Percentiles rank a stretch among this genome's conserved stretches.
Conservation (phyloP, 805 yeast species). For the Kodamaea sagamina region DNA sequence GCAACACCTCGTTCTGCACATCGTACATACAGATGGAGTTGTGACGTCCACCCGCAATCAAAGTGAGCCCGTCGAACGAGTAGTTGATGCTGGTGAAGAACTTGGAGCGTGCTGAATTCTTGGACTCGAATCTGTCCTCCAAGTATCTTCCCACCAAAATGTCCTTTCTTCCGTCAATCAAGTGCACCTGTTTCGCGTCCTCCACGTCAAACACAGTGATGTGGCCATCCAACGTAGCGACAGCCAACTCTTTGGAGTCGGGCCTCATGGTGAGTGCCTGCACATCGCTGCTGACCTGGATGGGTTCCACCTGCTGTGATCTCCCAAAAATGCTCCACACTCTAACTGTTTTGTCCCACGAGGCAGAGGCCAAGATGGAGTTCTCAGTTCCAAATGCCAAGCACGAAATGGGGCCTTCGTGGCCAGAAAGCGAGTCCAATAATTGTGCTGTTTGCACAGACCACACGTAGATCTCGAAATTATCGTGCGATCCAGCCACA, state of each 20-base stretch:
- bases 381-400: slow-evolving; percentile 82
- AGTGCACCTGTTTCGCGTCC: slow-evolving; percentile 74
- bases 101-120: slow-evolving; percentile 81
- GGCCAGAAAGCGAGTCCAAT: slow-evolving; percentile 85
- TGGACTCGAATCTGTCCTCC: slow-evolving; percentile 78
- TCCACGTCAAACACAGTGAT: slow-evolving; percentile 81
- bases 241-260: slow-evolving; percentile 89
- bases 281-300: slow-evolving; percentile 82
- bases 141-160: slow-evolving; percentile 82
- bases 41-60: slow-evolving; percentile 93
- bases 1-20: slow-evolving; percentile 79
- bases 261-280: slow-evolving; percentile 83
- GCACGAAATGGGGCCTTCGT: slow-evolving; percentile 92
- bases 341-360: slow-evolving; percentile 95
- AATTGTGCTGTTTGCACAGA: slow-evolving; percentile 94
- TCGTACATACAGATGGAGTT: slow-evolving; percentile 91
- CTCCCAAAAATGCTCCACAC: slow-evolving; percentile 92
- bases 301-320: slow-evolving; percentile 85
- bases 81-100: slow-evolving; percentile 78
- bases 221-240: slow-evolving; percentile 86
- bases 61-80: slow-evolving; percentile 84
- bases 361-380: slow-evolving; percentile 78
- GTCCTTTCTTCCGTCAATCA: slow-evolving; percentile 84
- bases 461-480: slow-evolving; percentile 92
- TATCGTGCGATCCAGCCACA: slow-evolving; percentile 90